Evolutionary conservation across 2,329 filamentous ascomycete genomes (phyloP), one percentile per base, ranked within the genome.

Genomic region (Cytospora leucostoma): DNA sequence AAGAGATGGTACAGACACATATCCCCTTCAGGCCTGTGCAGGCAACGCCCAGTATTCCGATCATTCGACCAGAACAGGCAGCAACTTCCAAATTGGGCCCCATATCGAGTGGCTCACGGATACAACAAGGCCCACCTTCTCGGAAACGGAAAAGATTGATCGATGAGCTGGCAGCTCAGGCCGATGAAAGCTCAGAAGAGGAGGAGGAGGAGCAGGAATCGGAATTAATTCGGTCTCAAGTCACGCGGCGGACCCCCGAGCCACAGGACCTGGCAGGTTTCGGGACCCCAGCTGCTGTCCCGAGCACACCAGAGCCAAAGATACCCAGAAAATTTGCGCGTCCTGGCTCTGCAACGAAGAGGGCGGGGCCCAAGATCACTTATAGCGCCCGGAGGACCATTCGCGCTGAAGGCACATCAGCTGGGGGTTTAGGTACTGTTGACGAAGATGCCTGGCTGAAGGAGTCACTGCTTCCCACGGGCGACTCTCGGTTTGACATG

Each of bases 111-210:
- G 54, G 54, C 40, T 56, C 58, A 60, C 56, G 59, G 33, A 55
- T 34, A n/a, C 62, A 65, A 49, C 61, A 40, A 21, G 64, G 57
- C 5, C 60, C 64, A 34, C 51, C n/a, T 35, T 55, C 8, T 47
- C 58, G 61, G 12, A 62, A 61, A 19, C 64, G 65, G 17, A 67
- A 68, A 55, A 75, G 79, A 21, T 66, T 81, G 49, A 81, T 81
- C 37, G 79, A 81, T 68, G 70, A 77, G 0, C 67, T 81, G 21
- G 74, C 73, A 7, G 76, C 75, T 1, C 79, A 80, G 66, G 74
- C 71, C 38, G 72, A 74, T 15, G 72, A 75, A 7, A 76, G 71
- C 58, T 70, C 71, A 3, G 74, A 72, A 27, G 70, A 71, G 17
- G 70, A 71, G 6, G 70, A 69, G 21, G 32, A 62, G n/a, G 35